Percentiles rank a stretch among this genome's conserved stretches.
Evolutionary conservation across 371 early-diverging fungal genomes (phyloP).

Genomic region (Mortierella polycephala): DNA sequence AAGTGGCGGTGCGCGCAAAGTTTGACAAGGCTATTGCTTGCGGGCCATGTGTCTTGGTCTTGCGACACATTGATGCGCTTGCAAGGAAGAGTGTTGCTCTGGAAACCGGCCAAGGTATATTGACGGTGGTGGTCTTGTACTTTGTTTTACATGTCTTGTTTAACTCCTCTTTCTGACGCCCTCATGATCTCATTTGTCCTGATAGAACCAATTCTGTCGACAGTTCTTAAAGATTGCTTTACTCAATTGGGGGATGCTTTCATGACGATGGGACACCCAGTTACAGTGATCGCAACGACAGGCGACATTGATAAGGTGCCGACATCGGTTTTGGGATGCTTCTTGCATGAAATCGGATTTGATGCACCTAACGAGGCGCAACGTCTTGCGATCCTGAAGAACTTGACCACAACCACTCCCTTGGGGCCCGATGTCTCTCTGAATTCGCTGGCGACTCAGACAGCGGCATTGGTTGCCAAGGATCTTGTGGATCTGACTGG

Average conservation of each 20-base stretch:
- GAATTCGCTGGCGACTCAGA: slow-evolving; percentile 83
- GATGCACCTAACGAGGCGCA: slow-evolving; percentile 80
- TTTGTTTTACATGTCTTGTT: not conserved
- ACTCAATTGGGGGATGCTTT: slow-evolving; percentile 64
- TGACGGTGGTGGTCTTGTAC: not conserved
- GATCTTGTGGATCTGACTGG: slow-evolving; percentile 84
- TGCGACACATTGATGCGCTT: slow-evolving; percentile 85
- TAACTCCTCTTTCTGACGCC: not conserved
- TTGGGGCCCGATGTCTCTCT: slow-evolving; percentile 83
- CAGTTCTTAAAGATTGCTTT: slow-evolving; percentile 75
- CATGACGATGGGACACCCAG: slow-evolving; percentile 70
- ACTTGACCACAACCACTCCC: slow-evolving; percentile 61
- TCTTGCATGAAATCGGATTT: slow-evolving; percentile 79
- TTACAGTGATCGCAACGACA: slow-evolving; percentile 83
- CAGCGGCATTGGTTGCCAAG: slow-evolving; percentile 89
- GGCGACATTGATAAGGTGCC: slow-evolving; percentile 81
- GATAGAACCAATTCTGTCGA: slow-evolving; percentile 72
- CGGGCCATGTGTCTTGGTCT: slow-evolving; percentile 83
- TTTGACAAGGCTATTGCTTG: slow-evolving; percentile 82
- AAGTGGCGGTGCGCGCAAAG: slow-evolving; percentile 74
- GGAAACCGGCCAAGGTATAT: slow-evolving; percentile 73
- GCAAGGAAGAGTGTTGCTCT: slow-evolving; percentile 74
- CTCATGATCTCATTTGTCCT: not conserved
- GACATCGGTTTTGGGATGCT: slow-evolving; percentile 74
- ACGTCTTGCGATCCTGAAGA: slow-evolving; percentile 70